Evolutionary conservation across 2,329 filamentous ascomycete species (phyloP), one percentile per base, ranked within the genome.

Genomic region (Anthostomella pinea): DNA sequence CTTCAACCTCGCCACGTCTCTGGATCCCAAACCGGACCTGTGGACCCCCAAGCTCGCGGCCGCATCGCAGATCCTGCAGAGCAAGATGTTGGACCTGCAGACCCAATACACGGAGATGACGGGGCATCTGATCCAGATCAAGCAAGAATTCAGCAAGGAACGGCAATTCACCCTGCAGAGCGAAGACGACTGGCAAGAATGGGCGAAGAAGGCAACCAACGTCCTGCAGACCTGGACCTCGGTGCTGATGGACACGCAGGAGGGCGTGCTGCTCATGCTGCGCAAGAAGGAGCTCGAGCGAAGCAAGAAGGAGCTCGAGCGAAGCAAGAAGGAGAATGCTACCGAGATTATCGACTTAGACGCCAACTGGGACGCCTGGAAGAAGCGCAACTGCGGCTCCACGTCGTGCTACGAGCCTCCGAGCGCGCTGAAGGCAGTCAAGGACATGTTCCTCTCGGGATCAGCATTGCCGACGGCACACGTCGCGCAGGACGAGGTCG

Each of bases 311-410:
- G 13, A 18, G 15, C 17, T 8, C 13, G 35, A 9, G 15, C n/a
- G n/a, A n/a, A 15, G 7, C 13, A 15, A 30, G 18, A 16, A 26
- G 13, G 18, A 8, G 11, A 21, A 26, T 22, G 6, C 18, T 8
- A 15, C 15, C 27, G 6, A 17, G 15, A n/a, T 4, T 3, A 3
- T 14, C 17, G 22, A 36, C 18, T 21, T 29, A 10, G 30, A 43
- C 4, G 10, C 5, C 2, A 47, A 33, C 9, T 55, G 47, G 47
- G 21, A 34, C 3, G 19, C n/a, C 21, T 54, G 52, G 52, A 54
- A 52, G 38, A 2, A 8, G 1, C 31, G 45, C 9, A 54, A 54
- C 32, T 56, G 51, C 30, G 49, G 49, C 17, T 41, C 27, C 8
- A 53, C 52, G 14, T 43, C 41, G 16, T 54, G 52, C 34, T 55